Conservation (phyloP, 176 grass and related monocot genomes). For the Chloris gayana region DNA sequence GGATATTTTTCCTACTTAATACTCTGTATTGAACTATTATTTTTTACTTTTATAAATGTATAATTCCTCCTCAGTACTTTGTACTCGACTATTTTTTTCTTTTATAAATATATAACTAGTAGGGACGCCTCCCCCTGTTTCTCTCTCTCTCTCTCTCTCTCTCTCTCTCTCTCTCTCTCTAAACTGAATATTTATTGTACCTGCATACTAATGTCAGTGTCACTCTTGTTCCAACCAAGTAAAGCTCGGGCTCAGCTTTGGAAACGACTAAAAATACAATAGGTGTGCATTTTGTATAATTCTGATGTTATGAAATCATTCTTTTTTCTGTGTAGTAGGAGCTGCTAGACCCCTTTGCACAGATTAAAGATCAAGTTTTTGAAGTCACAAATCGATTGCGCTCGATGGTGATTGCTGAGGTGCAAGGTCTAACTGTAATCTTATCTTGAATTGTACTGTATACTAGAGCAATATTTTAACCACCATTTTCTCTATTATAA, state of each 20-base stretch:
- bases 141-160: too few species aligned
- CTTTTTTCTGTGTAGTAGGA: slow-evolving; percentile 47
- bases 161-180: too few species aligned
- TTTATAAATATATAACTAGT: background rate
- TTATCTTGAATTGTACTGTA: background rate
- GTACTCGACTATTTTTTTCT: background rate
- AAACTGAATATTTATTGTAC: background rate
- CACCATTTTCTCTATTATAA: background rate
- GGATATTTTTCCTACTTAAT: background rate
- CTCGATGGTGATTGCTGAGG: slow-evolving; percentile 60
- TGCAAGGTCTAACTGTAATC: slow-evolving; percentile 13
- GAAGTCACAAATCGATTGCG: slow-evolving; percentile 49
- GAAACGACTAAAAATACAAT: background rate
- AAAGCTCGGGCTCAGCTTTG: slow-evolving; percentile 7
- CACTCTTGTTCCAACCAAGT: background rate
- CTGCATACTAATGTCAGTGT: background rate
- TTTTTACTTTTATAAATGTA: background rate
- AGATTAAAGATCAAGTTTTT: slow-evolving; percentile 59
- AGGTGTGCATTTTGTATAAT: background rate
- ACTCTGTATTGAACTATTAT: background rate
- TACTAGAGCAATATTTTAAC: background rate
- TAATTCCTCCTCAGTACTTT: background rate
- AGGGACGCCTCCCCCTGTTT: too few species aligned
- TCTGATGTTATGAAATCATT: background rate
- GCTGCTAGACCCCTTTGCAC: slow-evolving; percentile 42